Evolutionary conservation across 1,139 yeast genomes (phyloP).

Genomic region (Magnusiomyces sp.): DNA sequence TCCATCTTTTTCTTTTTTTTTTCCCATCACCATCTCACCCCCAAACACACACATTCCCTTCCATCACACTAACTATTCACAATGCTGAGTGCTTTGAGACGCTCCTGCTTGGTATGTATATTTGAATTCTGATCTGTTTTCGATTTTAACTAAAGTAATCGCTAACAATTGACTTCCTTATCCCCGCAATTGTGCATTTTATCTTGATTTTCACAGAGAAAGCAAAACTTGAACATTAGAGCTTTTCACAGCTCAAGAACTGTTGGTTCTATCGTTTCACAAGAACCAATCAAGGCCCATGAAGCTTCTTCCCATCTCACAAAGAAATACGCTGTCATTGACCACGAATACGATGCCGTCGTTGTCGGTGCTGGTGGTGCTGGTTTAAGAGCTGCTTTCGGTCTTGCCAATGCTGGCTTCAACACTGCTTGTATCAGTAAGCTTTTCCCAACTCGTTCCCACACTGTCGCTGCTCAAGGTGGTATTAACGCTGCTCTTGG

Average conservation of each 20-base stretch:
- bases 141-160: slow-evolving; percentile 1
- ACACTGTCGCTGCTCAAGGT: slow-evolving; percentile 99
- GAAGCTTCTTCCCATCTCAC: slow-evolving; percentile 34
- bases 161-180: neutral
- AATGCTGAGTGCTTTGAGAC: slow-evolving; percentile 22
- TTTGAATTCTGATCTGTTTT: neutral
- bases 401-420: slow-evolving; percentile 93
- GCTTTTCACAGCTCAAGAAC: slow-evolving; percentile 25
- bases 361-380: slow-evolving; percentile 99
- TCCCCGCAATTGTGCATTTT: slow-evolving; percentile 2
- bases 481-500: slow-evolving; percentile 97
- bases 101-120: slow-evolving; percentile 21
- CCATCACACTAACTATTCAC: slow-evolving; percentile 1
- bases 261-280: slow-evolving; percentile 24
- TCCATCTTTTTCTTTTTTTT: neutral
- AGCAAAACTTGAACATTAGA: slow-evolving; percentile 12
- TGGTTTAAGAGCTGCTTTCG: slow-evolving; percentile 96
- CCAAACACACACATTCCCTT: neutral
- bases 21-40: neutral
- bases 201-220: slow-evolving; percentile 5
- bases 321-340: slow-evolving; percentile 78
- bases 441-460: slow-evolving; percentile 96
- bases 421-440: slow-evolving; percentile 97
- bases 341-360: slow-evolving; percentile 96
- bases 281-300: slow-evolving; percentile 29